These are phyloP conservation scores for Ophiostoma sp. DNA, from an alignment of 2,329 filamentous ascomycete species.

Conservation along the genomic window DNA sequence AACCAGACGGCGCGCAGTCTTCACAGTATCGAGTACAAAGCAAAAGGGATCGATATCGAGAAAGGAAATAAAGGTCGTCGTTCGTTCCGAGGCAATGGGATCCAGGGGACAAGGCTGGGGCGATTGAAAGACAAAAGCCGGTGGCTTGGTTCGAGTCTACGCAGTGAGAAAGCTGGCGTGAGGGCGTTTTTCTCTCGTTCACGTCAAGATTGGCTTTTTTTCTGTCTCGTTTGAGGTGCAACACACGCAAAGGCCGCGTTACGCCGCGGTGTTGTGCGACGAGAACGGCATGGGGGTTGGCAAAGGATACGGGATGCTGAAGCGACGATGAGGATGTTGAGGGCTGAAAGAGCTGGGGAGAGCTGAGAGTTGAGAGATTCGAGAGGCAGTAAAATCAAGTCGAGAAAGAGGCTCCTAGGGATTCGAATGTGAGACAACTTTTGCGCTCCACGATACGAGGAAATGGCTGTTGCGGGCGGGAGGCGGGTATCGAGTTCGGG, in stretches of 20 bases:
- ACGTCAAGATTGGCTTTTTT: neutral
- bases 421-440: neutral
- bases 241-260: conserved; percentile 27
- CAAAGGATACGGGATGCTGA: neutral
- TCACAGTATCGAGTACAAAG: neutral
- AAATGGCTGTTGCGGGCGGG: conserved; percentile 6
- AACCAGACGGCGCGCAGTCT: neutral
- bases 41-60: neutral
- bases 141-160: neutral
- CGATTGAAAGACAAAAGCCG: neutral
- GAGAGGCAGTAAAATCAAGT: neutral
- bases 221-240: conserved; percentile 14
- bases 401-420: neutral
- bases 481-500: neutral
- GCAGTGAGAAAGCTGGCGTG: neutral
- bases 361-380: neutral
- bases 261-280: conserved; percentile 27
- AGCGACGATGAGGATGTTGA: neutral
- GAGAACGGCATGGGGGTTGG: conserved; percentile 28
- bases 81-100: neutral
- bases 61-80: neutral
- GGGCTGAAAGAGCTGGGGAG: neutral
- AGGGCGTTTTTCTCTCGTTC: conserved; percentile 8
- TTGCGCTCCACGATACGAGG: neutral
- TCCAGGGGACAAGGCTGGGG: neutral